phyloP scores from a whole-genome alignment of 805 yeast genomes.

The Candida wancherniae region DNA sequence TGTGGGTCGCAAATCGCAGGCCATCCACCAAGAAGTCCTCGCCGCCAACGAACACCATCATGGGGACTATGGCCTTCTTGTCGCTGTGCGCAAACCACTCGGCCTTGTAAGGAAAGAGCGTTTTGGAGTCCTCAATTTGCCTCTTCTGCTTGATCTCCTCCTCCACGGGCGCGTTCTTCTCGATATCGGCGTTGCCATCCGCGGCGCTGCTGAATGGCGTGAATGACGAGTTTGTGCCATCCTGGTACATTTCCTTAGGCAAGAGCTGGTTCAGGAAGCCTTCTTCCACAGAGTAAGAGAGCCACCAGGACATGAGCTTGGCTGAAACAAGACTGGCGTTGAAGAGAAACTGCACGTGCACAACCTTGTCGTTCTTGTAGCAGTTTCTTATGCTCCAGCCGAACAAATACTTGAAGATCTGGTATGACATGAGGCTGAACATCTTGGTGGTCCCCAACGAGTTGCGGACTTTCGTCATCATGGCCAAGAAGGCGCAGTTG shows the following conservation, averaged over 20 bases:
- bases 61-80: conserved; percentile 38
- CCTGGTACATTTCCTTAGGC: conserved; percentile 26
- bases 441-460: conserved; percentile 33
- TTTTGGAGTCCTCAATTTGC: conserved; percentile 46
- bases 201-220: conserved; percentile 18
- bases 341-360: conserved; percentile 75
- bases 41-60: conserved; percentile 67
- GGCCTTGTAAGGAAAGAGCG: conserved; percentile 48
- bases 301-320: conserved; percentile 91
- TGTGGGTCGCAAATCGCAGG: conserved; percentile 56
- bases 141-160: conserved; percentile 2
- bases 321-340: conserved; percentile 82
- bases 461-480: conserved; percentile 58
- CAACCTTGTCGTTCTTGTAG: conserved; percentile 51
- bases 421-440: conserved; percentile 63
- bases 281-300: conserved; percentile 37
- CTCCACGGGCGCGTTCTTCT: conserved; percentile 15
- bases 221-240: conserved; percentile 23
- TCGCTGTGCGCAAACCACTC: conserved; percentile 48
- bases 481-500: conserved; percentile 68
- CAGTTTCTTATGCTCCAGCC: conserved; percentile 83
- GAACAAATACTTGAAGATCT: conserved; percentile 81
- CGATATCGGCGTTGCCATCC: conserved; percentile 16
- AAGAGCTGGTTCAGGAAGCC: conserved; percentile 38
- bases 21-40: conserved; percentile 79